Evolutionary conservation across 208 protist genomes (phyloP).

Genomic region (Wallacemonas sp.): DNA sequence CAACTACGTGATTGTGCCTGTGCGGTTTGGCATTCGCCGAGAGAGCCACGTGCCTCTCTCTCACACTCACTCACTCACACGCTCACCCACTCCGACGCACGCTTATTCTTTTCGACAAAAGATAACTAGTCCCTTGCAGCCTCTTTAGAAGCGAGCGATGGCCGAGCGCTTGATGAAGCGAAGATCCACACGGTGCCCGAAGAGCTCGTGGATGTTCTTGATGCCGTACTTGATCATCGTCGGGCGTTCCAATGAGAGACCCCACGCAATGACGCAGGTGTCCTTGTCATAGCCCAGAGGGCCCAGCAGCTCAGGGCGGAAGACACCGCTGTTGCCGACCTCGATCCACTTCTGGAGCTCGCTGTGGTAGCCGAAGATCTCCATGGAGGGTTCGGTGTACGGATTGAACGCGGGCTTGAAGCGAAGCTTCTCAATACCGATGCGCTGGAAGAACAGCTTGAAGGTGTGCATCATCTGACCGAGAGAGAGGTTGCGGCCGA

Average conservation of each 20-base stretch:
- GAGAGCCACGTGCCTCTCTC: neutral
- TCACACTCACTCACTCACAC: neutral
- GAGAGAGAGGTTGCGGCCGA: slow-evolving; percentile 97
- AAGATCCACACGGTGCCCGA: slow-evolving; percentile 95
- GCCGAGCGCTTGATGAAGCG: slow-evolving; percentile 83
- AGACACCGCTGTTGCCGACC: slow-evolving; percentile 99
- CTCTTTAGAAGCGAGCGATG: slow-evolving; percentile 81
- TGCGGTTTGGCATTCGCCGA: neutral
- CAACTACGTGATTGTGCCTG: too few species aligned
- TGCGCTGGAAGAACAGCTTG: slow-evolving; percentile 96
- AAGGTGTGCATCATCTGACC: slow-evolving; percentile 99
- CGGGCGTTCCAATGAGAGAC: slow-evolving; percentile 98
- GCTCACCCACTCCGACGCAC: neutral
- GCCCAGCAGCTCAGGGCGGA: slow-evolving; percentile 98
- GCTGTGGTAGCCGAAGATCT: slow-evolving; percentile 98
- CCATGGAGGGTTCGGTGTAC: slow-evolving; percentile 99
- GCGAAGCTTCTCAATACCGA: slow-evolving; percentile 95
- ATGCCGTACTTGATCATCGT: slow-evolving; percentile 99
- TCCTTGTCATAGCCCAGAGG: slow-evolving; percentile 98
- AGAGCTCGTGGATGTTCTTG: slow-evolving; percentile 99
- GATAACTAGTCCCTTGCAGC: too few species aligned
- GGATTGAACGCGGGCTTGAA: slow-evolving; percentile 99
- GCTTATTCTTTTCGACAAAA: neutral
- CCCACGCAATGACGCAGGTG: slow-evolving; percentile 99
- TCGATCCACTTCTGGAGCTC: slow-evolving; percentile 97